Evolutionary conservation across 306 rosid species (phyloP).

Genomic region (Astragalus glycyphyllos): DNA sequence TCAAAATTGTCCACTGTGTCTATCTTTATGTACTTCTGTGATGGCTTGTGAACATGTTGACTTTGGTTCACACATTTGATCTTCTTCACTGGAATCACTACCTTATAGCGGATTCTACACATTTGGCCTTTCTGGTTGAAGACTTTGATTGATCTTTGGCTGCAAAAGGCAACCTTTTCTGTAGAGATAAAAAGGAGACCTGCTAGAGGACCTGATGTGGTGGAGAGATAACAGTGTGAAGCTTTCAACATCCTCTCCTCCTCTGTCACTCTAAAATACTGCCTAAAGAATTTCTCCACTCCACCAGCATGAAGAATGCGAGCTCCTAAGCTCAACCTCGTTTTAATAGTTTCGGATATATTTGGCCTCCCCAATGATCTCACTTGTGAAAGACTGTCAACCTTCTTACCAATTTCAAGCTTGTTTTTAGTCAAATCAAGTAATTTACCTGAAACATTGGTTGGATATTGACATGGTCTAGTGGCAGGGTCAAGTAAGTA

Average conservation of each 20-base stretch:
- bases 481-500: constrained; percentile 39
- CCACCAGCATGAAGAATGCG: constrained; percentile 65
- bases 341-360: constrained; percentile 65
- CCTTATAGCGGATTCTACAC: constrained; percentile 42
- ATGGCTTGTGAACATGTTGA: constrained; percentile 39
- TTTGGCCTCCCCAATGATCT: constrained; percentile 55
- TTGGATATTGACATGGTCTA: constrained; percentile 15
- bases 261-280: constrained; percentile 50
- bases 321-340: constrained; percentile 71
- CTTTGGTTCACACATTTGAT: constrained; percentile 40
- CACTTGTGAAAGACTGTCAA: constrained; percentile 22
- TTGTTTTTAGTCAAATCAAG: neutral
- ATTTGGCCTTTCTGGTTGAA: constrained; percentile 49
- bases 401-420: constrained; percentile 13
- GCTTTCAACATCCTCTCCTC: constrained; percentile 66
- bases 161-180: constrained; percentile 72
- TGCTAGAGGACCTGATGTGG: constrained; percentile 79
- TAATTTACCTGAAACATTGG: constrained; percentile 34
- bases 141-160: constrained; percentile 65
- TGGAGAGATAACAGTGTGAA: constrained; percentile 69
- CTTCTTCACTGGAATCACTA: constrained; percentile 42
- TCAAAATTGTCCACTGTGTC: constrained; percentile 41
- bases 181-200: constrained; percentile 79
- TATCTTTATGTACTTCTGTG: constrained; percentile 43
- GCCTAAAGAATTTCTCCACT: constrained; percentile 55